Evolutionary conservation across 306 rosid species (phyloP), one percentile per base, ranked within the genome.

Genomic region (Cajanus cajan): DNA sequence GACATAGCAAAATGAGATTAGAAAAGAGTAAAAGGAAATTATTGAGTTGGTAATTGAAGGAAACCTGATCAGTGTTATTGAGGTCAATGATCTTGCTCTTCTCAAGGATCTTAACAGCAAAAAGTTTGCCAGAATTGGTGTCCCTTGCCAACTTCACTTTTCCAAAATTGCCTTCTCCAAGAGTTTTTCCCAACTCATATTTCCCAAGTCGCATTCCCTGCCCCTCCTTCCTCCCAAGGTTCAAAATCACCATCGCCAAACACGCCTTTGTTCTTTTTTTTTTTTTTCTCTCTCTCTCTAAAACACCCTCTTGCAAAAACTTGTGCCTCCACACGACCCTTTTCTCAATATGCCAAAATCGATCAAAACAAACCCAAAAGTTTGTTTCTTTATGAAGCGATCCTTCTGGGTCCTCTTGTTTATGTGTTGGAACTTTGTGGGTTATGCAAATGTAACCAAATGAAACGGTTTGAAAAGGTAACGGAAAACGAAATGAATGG

Each of bases 81-180:
- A 84, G 97, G 19, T 73, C 82, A 54, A 84, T 34, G 65, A 91
- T 90, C 66, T 78, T 87, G 76, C 12, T 81, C 89, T 91, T 94
- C 43, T 94, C 90, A 15, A 94, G 54, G 34, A 94, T 90, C 89
- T 94, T 94, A 68, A 90, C 82, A 22, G 98, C 98, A 52, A 81
- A 89, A n/a, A 67, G 73, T 3, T 86, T 66, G 5, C 86, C 91
- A 9, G 97, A 80, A 39, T 69, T 68, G 14, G 80, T 64, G 84
- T 89, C 51, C 34, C 39, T 84, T 5, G 94, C 97, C 39, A 91
- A 81, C 52, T 90, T 94, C 0, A 94, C 98, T 72, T 94, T 94
- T 1, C 94, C 98, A 48, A 94, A 94, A 80, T 89, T 91, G 6
- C 98, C 98, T 63, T 89, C 90, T 0, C 98, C 97, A 0, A 94